Base-by-base conservation (phyloP, 768 basidiomycete genomes). In the Suillus occidentalis region DNA sequence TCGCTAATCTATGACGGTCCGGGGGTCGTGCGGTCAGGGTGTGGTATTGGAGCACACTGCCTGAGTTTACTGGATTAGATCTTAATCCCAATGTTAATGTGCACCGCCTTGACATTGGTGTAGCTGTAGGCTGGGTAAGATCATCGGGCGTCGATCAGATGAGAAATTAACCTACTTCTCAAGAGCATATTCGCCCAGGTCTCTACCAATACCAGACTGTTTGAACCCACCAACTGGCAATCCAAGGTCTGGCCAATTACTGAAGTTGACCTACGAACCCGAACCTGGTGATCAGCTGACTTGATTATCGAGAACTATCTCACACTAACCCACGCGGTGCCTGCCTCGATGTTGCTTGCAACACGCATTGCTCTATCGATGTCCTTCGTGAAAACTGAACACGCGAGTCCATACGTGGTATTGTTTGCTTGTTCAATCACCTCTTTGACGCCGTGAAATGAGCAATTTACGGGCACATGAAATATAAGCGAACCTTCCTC, bases 191-290 rank as follows among this genome's bases (percentile, higher is more conserved):
- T 91, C 88, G 31, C 92, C 92, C 43, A 89, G 73, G 75, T 94
- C 93, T 39, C 90, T 84, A 18, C 93, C 93, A 28, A 93, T 87
- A 65, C 92, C 92, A 49, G 85, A 88, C 71, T 90, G 86, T 81
- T 94, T 95, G 83, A 83, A 94, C 8, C 94, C 94, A 67, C 94
- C 94, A 72, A 95, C 93, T 0, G 94, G 91, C 25, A 92, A 81
- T 36, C 82, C 64, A 12, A 72, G 62, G 34, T 72, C 49, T 25
- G 72, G 60, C 52, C 70, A 68, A 62, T 80, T 77, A 9, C 67
- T 61, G 56, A 73, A 78, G 63, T 78, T 98, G 65, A 95, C 85
- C 95, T 59, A 31, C 95, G 97, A 45, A 94, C 90, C 89, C 91
- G 37, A 22, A 60, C 34, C 22, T 36, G 50, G 57, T 34, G 50